Evolutionary conservation across 805 yeast genomes (phyloP).

Genomic region (Nakazawaea populi): DNA sequence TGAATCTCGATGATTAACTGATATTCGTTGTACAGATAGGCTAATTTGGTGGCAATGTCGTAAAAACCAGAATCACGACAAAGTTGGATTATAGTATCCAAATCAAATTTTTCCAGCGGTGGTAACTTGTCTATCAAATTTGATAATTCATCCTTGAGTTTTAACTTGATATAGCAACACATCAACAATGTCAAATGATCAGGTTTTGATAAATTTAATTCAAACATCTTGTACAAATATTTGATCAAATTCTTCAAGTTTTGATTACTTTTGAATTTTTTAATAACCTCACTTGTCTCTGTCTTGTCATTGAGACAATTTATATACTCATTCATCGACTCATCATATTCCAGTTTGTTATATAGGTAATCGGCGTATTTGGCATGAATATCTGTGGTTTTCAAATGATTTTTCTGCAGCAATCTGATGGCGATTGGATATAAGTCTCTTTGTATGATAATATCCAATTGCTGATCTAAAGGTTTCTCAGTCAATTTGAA

Average conservation of each 20-base stretch:
- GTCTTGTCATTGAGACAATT: conserved; percentile 33
- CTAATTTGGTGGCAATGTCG: conserved; percentile 61
- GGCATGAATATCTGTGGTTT: conserved; percentile 36
- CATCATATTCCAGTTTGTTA: conserved; percentile 55
- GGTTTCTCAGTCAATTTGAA: conserved; percentile 64
- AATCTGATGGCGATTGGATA: conserved; percentile 68
- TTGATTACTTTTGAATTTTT: conserved; percentile 73
- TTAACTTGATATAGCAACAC: conserved; percentile 75
- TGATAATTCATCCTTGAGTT: conserved; percentile 50
- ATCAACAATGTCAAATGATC: conserved; percentile 80
- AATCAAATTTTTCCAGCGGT: conserved; percentile 47
- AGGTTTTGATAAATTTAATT: conserved; percentile 48
- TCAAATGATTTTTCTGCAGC: conserved; percentile 35
- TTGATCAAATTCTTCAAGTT: conserved; percentile 58
- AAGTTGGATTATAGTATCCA: conserved; percentile 58
- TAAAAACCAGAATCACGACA: conserved; percentile 69
- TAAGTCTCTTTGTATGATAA: conserved; percentile 62
- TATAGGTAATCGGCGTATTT: conserved; percentile 71
- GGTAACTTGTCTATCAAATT: conserved; percentile 45
- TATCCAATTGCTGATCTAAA: conserved; percentile 60
- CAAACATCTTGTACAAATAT: conserved; percentile 58
- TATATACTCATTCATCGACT: conserved; percentile 73
- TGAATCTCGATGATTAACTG: conserved; percentile 71
- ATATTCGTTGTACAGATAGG: conserved; percentile 68
- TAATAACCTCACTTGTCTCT: conserved; percentile 70